Evolutionary conservation across 306 rosid species (phyloP).

Genomic region (Sicyos edulis): DNA sequence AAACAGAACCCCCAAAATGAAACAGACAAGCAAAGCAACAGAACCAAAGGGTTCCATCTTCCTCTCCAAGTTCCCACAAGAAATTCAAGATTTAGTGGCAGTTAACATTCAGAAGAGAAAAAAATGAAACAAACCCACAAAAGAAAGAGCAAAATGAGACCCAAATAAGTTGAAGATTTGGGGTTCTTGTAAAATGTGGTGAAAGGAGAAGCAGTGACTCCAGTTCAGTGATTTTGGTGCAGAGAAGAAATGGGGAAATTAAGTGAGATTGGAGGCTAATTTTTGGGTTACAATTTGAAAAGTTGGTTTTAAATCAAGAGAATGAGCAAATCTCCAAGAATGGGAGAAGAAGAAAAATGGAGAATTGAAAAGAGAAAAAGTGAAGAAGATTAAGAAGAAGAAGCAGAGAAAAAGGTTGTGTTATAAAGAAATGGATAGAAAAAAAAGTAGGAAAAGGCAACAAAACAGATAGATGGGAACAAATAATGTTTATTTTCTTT

Average conservation of each 20-base stretch:
- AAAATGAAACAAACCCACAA: neutral
- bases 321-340: neutral
- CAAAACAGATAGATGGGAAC: neutral
- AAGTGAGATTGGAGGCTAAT: neutral
- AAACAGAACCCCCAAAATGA: slow-evolving; percentile 34
- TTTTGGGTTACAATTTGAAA: neutral
- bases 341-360: too few relatives aligned
- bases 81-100: slow-evolving; percentile 27
- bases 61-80: slow-evolving; percentile 18
- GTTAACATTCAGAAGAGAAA: slow-evolving; percentile 21
- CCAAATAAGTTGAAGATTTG: slow-evolving; percentile 9
- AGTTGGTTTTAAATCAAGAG: neutral
- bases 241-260: neutral
- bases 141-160: too few relatives aligned
- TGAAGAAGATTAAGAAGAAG: neutral
- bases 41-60: slow-evolving; percentile 37
- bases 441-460: too few relatives aligned
- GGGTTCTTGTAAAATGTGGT: neutral
- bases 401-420: neutral
- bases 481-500: neutral
- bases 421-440: neutral
- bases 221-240: neutral
- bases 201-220: slow-evolving; percentile 11
- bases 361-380: neutral
- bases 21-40: slow-evolving; percentile 33